A percentile compares a stretch with the other conserved stretches of the same genome.
These are phyloP conservation scores for Fagopyrum esculentum DNA, from an alignment of 148 eudicot species.

Conservation along the genomic window DNA sequence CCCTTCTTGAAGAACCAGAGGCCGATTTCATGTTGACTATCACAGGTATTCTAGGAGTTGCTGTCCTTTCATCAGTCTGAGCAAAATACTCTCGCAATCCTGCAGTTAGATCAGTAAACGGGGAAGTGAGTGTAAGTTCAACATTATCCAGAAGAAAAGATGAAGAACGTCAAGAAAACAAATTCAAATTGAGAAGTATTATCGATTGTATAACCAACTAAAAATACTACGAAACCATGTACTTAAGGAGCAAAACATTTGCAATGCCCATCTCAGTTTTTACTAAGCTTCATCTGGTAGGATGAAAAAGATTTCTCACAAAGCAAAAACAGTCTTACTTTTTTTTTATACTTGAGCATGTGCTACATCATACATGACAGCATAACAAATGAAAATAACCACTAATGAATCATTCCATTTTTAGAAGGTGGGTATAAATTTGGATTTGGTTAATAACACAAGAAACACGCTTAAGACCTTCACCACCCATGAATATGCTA, in stretches of 20 bases:
- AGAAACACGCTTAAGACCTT: background rate
- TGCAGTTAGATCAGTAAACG: conserved; percentile 16
- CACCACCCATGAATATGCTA: background rate
- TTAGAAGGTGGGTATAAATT: background rate
- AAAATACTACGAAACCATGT: background rate
- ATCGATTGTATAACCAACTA: background rate
- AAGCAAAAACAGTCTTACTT: background rate
- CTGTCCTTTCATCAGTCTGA: conserved; percentile 81
- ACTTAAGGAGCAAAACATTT: background rate
- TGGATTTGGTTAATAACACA: background rate
- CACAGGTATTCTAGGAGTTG: conserved; percentile 91
- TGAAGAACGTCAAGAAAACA: background rate
- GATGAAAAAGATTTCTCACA: background rate
- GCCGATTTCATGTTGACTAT: conserved; percentile 95
- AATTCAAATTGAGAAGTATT: background rate
- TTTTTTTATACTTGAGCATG: background rate
- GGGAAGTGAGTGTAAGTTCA: background rate
- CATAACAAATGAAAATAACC: background rate
- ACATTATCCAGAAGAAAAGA: background rate
- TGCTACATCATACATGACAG: background rate
- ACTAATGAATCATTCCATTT: background rate
- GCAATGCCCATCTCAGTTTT: background rate
- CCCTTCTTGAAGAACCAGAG: conserved; percentile 57
- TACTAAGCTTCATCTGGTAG: background rate
- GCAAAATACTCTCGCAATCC: conserved; percentile 90